These are phyloP conservation scores for Jacaranda copaia DNA, from an alignment of 257 asterid genomes.

Conservation along the genomic window DNA sequence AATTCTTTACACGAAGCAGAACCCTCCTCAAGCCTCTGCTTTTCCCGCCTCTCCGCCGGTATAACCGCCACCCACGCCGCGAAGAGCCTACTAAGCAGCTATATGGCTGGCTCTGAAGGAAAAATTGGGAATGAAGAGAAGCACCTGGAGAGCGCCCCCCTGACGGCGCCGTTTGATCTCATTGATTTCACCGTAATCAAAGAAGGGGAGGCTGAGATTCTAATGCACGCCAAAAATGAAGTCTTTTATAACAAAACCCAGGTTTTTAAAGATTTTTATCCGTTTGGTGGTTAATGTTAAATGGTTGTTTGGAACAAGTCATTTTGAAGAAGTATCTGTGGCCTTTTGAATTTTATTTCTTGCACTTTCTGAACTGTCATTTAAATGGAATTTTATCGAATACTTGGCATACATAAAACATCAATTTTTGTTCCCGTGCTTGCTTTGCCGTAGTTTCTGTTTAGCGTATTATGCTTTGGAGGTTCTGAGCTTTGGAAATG, in stretches of 20 bases:
- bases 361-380: neutral
- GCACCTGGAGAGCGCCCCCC: slow-evolving; percentile 38
- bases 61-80: slow-evolving; percentile 27
- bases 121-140: slow-evolving; percentile 49
- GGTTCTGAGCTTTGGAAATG: slow-evolving; percentile 33
- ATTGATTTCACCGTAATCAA: slow-evolving; percentile 70
- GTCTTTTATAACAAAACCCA: slow-evolving; percentile 94
- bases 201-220: slow-evolving; percentile 97
- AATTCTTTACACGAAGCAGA: neutral
- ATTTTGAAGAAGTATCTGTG: too few species aligned
- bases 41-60: neutral
- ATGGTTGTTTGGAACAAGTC: too few species aligned
- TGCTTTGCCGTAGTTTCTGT: neutral
- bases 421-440: neutral
- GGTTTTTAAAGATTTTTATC: slow-evolving; percentile 47
- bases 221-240: slow-evolving; percentile 87
- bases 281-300: too few species aligned
- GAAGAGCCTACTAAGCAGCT: neutral
- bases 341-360: too few species aligned
- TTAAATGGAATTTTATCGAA: too few species aligned
- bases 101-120: slow-evolving; percentile 54
- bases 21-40: neutral
- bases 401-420: neutral
- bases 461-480: neutral
- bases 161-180: slow-evolving; percentile 58